These are phyloP conservation scores for Auriscalpium microsporum DNA, from an alignment of 768 basidiomycete species.

Conservation along the genomic window DNA sequence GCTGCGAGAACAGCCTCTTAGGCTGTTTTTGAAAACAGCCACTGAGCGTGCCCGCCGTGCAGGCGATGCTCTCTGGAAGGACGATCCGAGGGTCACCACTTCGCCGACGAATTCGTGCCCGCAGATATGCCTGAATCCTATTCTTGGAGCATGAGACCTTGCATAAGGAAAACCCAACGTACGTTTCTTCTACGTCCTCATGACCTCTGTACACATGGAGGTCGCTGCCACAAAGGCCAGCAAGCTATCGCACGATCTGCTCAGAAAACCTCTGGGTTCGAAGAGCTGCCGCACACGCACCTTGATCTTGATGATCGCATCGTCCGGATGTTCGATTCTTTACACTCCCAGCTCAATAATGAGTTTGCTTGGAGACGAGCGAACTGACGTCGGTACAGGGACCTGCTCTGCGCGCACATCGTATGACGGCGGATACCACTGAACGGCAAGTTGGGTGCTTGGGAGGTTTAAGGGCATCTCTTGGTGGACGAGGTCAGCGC, in stretches of 20 bases:
- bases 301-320: conserved; percentile 69
- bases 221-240: conserved; percentile 67
- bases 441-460: conserved; percentile 34
- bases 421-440: conserved; percentile 60
- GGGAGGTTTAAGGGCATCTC: background rate
- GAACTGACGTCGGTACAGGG: conserved; percentile 45
- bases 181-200: conserved; percentile 44
- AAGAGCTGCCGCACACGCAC: conserved; percentile 26
- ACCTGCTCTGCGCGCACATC: conserved; percentile 63
- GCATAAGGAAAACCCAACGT: background rate
- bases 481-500: no score
- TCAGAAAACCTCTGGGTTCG: no score
- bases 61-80: conserved; percentile 33
- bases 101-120: conserved; percentile 79
- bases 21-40: no score
- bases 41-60: no score
- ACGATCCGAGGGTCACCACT: conserved; percentile 57
- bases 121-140: conserved; percentile 35
- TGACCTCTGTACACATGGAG: conserved; percentile 68
- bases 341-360: background rate
- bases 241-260: conserved; percentile 34
- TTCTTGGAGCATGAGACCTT: conserved; percentile 18
- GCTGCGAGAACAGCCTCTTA: no score
- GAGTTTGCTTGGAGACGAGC: background rate
- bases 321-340: conserved; percentile 66